Evolutionary conservation across 257 asterid species (phyloP).

Genomic region (Ilex asprella): DNA sequence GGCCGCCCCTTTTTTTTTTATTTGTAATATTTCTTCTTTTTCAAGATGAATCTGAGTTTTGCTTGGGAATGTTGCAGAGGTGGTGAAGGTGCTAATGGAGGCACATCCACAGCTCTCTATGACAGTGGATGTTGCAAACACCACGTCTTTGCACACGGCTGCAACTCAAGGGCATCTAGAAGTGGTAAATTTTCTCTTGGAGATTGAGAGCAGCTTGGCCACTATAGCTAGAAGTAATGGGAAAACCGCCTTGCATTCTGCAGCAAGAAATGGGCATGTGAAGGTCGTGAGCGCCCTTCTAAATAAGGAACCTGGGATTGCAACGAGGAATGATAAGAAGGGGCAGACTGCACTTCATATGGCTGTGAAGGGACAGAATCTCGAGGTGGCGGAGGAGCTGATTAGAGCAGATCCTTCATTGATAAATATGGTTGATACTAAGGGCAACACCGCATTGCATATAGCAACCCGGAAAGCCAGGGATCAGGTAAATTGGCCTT

Average conservation of each 20-base stretch:
- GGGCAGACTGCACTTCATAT: conserved; percentile 59
- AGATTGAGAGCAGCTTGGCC: conserved; percentile 39
- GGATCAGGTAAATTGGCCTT: conserved; percentile 27
- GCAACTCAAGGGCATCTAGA: conserved; percentile 49
- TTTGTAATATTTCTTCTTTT: background rate
- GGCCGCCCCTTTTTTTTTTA: background rate
- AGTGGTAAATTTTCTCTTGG: conserved; percentile 44
- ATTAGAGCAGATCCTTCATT: conserved; percentile 25
- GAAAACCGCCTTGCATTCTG: conserved; percentile 47
- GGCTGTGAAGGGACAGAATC: conserved; percentile 47
- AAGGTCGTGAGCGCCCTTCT: conserved; percentile 36
- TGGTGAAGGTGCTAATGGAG: conserved; percentile 51
- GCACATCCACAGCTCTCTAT: conserved; percentile 51
- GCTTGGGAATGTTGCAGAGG: conserved; percentile 23
- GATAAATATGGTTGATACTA: conserved; percentile 39
- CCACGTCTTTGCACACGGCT: conserved; percentile 51
- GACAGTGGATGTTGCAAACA: conserved; percentile 55
- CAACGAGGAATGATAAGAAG: conserved; percentile 37
- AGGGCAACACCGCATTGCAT: conserved; percentile 46
- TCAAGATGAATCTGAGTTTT: too few species aligned
- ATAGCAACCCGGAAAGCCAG: conserved; percentile 49
- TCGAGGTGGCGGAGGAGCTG: conserved; percentile 37
- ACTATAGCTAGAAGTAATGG: conserved; percentile 51
- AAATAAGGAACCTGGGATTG: conserved; percentile 33
- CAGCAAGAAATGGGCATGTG: conserved; percentile 45